Conservation (phyloP, 768 basidiomycete genomes). For the Tricholoma terreum region DNA sequence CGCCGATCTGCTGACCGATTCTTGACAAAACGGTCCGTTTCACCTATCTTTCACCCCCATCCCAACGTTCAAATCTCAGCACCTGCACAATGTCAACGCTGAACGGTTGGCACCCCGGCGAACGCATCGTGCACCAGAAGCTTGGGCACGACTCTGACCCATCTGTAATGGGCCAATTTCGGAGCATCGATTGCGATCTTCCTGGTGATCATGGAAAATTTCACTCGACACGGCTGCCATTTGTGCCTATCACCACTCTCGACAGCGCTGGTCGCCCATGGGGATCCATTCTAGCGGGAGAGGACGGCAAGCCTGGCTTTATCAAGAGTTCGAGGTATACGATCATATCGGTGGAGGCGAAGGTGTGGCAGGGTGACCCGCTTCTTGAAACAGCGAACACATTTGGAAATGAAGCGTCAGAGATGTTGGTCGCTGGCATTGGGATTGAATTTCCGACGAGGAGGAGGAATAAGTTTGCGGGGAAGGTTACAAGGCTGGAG, state of each 20-base stretch:
- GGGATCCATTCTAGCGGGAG: constrained; percentile 51
- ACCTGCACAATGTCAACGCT: constrained; percentile 16
- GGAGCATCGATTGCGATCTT: constrained; percentile 42
- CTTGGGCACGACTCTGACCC: constrained; percentile 40
- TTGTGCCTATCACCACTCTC: constrained; percentile 55
- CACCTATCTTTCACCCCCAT: too few species aligned
- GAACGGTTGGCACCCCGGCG: constrained; percentile 51
- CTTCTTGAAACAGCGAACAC: constrained; percentile 35
- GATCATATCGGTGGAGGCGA: constrained; percentile 37
- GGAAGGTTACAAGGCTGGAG: constrained; percentile 35
- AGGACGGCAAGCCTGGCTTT: constrained; percentile 46
- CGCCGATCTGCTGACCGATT: too few species aligned
- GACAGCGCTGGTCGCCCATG: constrained; percentile 53
- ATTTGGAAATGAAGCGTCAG: constrained; percentile 12
- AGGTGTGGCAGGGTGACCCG: constrained; percentile 56
- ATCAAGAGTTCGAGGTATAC: constrained; percentile 33
- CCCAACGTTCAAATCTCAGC: too few species aligned
- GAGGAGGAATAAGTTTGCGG: constrained; percentile 62
- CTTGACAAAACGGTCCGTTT: too few species aligned
- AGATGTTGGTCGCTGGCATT: constrained; percentile 49
- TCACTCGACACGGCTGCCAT: constrained; percentile 46
- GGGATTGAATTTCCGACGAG: constrained; percentile 58
- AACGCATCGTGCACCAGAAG: constrained; percentile 46
- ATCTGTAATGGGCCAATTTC: constrained; percentile 31
- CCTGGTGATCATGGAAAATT: constrained; percentile 49